phyloP scores from a whole-genome alignment of 306 rosid genomes.

The Luffa acutangula region DNA sequence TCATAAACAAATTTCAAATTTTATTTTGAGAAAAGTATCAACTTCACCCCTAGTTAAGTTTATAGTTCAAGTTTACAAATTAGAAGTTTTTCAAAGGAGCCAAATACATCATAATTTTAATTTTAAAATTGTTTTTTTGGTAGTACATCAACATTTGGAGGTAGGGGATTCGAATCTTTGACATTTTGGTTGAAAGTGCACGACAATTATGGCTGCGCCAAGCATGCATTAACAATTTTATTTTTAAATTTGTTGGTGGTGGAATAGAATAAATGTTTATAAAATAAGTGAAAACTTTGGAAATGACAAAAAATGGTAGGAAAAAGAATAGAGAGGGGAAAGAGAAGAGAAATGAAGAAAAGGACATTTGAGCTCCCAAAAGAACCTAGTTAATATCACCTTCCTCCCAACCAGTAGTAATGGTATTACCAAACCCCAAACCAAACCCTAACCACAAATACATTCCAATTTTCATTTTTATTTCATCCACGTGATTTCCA shows the following conservation, averaged over 20 bases:
- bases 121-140: too few species aligned
- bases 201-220: too few species aligned
- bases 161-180: too few species aligned
- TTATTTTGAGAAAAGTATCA: too few species aligned
- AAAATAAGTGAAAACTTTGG: not conserved
- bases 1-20: too few species aligned
- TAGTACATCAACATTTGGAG: too few species aligned
- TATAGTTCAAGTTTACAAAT: too few species aligned
- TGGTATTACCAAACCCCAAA: not conserved
- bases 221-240: too few species aligned
- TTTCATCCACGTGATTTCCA: not conserved
- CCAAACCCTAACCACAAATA: constrained; percentile 12
- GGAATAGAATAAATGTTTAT: not conserved
- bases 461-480: not conserved
- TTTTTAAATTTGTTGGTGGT: not conserved
- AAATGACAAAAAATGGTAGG: not conserved
- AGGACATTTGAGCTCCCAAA: not conserved
- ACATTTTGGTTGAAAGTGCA: too few species aligned
- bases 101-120: too few species aligned
- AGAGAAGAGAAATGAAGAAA: not conserved
- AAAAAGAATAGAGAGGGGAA: not conserved
- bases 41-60: too few species aligned
- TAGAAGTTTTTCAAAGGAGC: too few species aligned
- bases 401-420: not conserved
- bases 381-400: not conserved